Percentiles rank a stretch among this genome's conserved stretches.
These are phyloP conservation scores for Ophiostoma populinum DNA, from an alignment of 2,329 filamentous ascomycete genomes.

Conservation along the genomic window DNA sequence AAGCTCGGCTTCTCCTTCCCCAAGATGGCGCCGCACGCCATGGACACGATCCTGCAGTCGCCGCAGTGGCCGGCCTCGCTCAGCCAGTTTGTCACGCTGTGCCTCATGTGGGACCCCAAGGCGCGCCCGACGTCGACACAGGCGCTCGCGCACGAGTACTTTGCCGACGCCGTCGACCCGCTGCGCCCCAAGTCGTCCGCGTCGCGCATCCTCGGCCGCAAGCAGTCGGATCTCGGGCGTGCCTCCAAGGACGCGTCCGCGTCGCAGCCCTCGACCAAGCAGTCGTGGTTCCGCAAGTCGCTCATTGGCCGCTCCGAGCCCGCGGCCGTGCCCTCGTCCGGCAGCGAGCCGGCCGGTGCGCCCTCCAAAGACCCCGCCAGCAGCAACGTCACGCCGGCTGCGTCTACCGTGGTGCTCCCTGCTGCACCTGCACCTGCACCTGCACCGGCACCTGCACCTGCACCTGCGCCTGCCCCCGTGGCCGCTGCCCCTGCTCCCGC, in stretches of 20 bases:
- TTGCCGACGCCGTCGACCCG: constrained; percentile 80
- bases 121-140: constrained; percentile 79
- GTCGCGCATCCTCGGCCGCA: constrained; percentile 69
- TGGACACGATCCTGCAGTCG: constrained; percentile 80
- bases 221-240: constrained; percentile 69
- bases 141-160: constrained; percentile 91
- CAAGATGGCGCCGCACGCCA: constrained; percentile 94
- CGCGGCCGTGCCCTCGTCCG: constrained; percentile 34
- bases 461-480: not conserved
- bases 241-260: constrained; percentile 44
- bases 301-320: constrained; percentile 66
- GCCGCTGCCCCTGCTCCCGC: not conserved
- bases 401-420: not conserved
- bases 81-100: constrained; percentile 92
- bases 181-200: constrained; percentile 80
- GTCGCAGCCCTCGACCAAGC: constrained; percentile 52
- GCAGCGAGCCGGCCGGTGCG: not conserved
- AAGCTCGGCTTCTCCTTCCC: constrained; percentile 98
- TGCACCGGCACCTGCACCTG: not conserved
- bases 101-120: constrained; percentile 96
- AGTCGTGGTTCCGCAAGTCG: constrained; percentile 94
- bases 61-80: constrained; percentile 85
- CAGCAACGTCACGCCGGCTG: too few species aligned
- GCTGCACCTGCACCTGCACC: not conserved
- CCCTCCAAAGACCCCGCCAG: constrained; percentile 4